A percentile compares a stretch with the other conserved stretches of the same genome.
Evolutionary conservation across 208 protist genomes (phyloP).

Genomic region (Wallacemonas sp.): DNA sequence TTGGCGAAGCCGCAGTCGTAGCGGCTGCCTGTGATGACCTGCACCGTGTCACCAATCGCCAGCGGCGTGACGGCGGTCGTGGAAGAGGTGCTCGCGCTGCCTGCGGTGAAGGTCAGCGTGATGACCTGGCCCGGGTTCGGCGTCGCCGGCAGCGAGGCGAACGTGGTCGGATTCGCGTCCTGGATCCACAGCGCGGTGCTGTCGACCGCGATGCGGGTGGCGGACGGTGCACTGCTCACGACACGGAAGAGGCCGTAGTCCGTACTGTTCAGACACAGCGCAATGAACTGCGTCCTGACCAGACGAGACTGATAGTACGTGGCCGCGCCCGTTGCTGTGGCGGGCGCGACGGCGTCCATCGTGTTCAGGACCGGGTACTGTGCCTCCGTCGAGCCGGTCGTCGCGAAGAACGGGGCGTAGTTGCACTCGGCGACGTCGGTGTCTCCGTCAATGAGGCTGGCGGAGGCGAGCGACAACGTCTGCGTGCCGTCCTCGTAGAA

Average conservation of each 20-base stretch:
- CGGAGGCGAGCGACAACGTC: slow-evolving; percentile 21
- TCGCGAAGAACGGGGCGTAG: slow-evolving; percentile 66
- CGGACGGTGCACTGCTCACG: slow-evolving; percentile 25
- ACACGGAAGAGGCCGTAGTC: slow-evolving; percentile 62
- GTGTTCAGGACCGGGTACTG: slow-evolving; percentile 33
- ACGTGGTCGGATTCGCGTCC: slow-evolving; percentile 42
- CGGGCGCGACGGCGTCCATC: slow-evolving; percentile 23
- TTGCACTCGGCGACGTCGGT: slow-evolving; percentile 68
- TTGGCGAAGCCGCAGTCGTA: slow-evolving; percentile 84
- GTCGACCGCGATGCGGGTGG: not conserved
- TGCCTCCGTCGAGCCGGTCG: slow-evolving; percentile 9
- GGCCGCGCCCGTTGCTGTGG: slow-evolving; percentile 19
- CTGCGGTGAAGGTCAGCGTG: slow-evolving; percentile 48
- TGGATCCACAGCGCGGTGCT: slow-evolving; percentile 29
- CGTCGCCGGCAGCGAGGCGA: slow-evolving; percentile 28
- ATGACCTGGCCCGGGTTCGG: slow-evolving; percentile 63
- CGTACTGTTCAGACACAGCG: slow-evolving; percentile 70
- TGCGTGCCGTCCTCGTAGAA: slow-evolving; percentile 32
- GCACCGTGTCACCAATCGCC: slow-evolving; percentile 40
- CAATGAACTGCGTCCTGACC: slow-evolving; percentile 30
- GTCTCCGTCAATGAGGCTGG: slow-evolving; percentile 44
- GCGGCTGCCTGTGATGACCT: slow-evolving; percentile 72
- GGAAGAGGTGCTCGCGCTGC: not conserved
- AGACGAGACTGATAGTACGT: slow-evolving; percentile 51
- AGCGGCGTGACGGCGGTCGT: slow-evolving; percentile 19